Base-by-base conservation (phyloP, 2,329 filamentous ascomycete genomes). In the Botrytis medusae region DNA sequence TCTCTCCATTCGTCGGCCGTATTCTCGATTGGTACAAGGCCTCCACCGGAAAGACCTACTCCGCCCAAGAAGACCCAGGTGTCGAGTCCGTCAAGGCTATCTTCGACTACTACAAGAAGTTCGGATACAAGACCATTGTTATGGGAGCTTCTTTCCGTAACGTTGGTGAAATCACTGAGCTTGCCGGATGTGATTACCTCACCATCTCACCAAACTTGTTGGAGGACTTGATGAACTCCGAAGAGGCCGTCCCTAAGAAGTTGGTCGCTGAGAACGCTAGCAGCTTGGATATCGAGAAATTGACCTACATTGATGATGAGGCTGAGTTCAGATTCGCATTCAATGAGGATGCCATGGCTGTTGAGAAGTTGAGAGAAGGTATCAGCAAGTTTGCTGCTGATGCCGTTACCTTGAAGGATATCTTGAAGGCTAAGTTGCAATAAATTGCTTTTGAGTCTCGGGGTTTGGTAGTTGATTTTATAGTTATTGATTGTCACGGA, bases 31-130 rank as follows among this genome's bases (percentile, higher is more conserved):
- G 95, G 95, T 98, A 92, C 93, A 99, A 99, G 93, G 93, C 93
- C 74, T 87, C 91, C 80, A 93, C 91, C 84, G 97, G 97, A 91
- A 95, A 97, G 90, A 93, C 96, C 79, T 99, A 95, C 91, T 82
- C 87, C 83, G 89, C 94, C 84, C 87, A 93, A 85, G 93, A 97
- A 84, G 96, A 99, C 88, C 96, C 96, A 73, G 96, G 96, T 88
- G 96, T 99, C 85, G 89, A 93, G 87, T 95, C 92, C 78, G 96
- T 99, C 82, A 89, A 95, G 89, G 83, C 81, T 84, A 99, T 99
- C 87, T 99, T 92, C 91, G 96, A 99, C 90, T 99, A 99, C 93
- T 99, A 99, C 92, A 99, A 99, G 93, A 98, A 98, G 90, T 93
- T 87, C 84, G 94, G 93, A 84, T 98, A 99, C 92, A 97, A 97